Evolutionary conservation across 2,329 filamentous ascomycete genomes (phyloP).

Genomic region (Cercospora sp.): DNA sequence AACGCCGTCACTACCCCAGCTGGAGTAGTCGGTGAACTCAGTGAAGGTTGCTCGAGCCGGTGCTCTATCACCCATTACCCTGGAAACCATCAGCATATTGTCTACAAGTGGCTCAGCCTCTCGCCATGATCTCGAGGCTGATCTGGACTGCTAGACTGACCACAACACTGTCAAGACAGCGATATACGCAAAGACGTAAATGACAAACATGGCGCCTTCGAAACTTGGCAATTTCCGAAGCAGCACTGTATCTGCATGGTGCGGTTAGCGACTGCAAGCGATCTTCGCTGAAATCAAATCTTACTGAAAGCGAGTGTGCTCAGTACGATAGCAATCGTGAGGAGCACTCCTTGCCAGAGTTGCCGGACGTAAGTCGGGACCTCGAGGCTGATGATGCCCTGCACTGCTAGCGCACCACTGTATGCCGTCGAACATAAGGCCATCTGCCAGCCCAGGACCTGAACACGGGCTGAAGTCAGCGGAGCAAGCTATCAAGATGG

Average conservation of each 20-base stretch:
- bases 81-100: neutral
- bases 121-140: neutral
- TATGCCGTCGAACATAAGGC: slow-evolving; percentile 1
- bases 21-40: neutral
- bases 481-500: neutral
- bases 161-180: slow-evolving; percentile 35
- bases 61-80: neutral
- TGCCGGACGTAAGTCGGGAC: slow-evolving; percentile 15
- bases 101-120: neutral
- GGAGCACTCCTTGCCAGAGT: slow-evolving; percentile 20
- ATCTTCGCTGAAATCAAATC: neutral
- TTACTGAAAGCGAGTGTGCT: slow-evolving; percentile 18
- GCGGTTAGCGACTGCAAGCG: neutral
- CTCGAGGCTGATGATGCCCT: slow-evolving; percentile 21
- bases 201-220: slow-evolving; percentile 42
- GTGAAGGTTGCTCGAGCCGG: neutral
- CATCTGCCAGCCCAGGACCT: slow-evolving; percentile 2
- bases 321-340: slow-evolving; percentile 22
- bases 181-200: slow-evolving; percentile 36
- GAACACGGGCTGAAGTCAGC: neutral
- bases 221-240: slow-evolving; percentile 39
- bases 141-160: neutral
- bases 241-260: slow-evolving; percentile 19
- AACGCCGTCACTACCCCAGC: neutral
- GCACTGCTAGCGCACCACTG: slow-evolving; percentile 13